Base-by-base conservation (phyloP, 2,329 filamentous ascomycete species). In the Xylariales sp. region DNA sequence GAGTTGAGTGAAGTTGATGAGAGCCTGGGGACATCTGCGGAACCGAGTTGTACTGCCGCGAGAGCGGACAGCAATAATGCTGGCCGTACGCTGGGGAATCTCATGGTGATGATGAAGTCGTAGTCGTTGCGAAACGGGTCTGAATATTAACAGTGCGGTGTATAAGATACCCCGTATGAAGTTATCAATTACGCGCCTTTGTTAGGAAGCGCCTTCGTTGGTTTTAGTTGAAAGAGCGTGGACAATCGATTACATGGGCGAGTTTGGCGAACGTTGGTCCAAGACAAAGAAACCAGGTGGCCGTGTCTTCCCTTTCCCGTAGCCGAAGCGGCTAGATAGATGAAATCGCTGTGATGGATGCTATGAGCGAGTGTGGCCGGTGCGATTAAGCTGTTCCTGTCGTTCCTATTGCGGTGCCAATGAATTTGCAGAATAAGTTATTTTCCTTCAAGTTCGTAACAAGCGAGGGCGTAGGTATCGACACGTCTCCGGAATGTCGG, bases 1-100 rank as follows among this genome's bases (percentile, higher is more conserved):
- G 91, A 87, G 80, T 93, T 94, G 73, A 97, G 87, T 32, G 94
- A 97, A 77, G 87, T 92, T 64, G 94, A 96, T 75, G 90, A 85
- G 75, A 98, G 91, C 76, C 93, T 84, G 71, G 85, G 86, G 77
- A 89, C 85, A 70, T 88, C 91, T 64, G 63, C 76, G 18, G 83
- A 85, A 67, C 87, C 81, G 59, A 87, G 78, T 45, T 80, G 72
- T 63, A 84, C 67, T 48, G 81, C 76, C 69, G 82, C 80, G 73
- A 85, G 74, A 60, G 82, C 80, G 77, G 83, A 79, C 73, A 86
- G 75, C 64, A 84, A 74, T 71, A 83, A 77, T 64, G 85, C 75
- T 73, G 85, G 82, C 75, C 81, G 79, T 73, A 80, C 77, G 56
- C 81, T 75, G 65, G 81, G 80, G 74, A 81, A 83, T 80, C 82